Conservation (phyloP, 805 yeast species). For the Brettanomyces nanus region DNA sequence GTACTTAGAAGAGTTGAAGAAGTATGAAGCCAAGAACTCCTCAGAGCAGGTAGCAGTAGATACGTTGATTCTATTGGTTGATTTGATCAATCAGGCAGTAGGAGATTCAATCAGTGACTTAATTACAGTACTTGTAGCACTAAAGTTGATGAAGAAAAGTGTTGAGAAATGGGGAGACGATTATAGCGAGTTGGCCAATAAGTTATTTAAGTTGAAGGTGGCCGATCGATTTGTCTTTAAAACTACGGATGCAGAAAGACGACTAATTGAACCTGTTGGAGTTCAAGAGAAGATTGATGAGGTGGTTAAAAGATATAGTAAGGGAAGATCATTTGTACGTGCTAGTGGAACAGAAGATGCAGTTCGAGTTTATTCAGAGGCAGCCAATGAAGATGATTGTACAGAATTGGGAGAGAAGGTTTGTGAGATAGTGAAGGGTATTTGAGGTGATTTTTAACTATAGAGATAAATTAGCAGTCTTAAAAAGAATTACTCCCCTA, state of each 20-base stretch:
- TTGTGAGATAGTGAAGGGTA: slow-evolving; percentile 26
- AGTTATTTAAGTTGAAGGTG: slow-evolving; percentile 72
- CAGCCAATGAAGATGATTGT: slow-evolving; percentile 43
- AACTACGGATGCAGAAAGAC: slow-evolving; percentile 88
- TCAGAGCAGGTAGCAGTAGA: slow-evolving; percentile 41
- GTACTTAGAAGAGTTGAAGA: slow-evolving; percentile 34
- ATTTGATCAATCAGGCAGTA: slow-evolving; percentile 90
- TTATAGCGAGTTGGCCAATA: slow-evolving; percentile 83
- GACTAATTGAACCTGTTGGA: slow-evolving; percentile 66
- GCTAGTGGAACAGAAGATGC: slow-evolving; percentile 99
- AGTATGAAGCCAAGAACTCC: slow-evolving; percentile 29
- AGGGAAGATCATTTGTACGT: slow-evolving; percentile 86
- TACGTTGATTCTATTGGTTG: slow-evolving; percentile 52
- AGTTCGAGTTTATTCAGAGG: slow-evolving; percentile 92
- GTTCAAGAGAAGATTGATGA: slow-evolving; percentile 67
- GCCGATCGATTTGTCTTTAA: slow-evolving; percentile 70
- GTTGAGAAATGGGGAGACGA: slow-evolving; percentile 69
- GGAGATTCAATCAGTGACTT: slow-evolving; percentile 97
- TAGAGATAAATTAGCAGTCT: neutral
- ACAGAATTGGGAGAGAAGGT: slow-evolving; percentile 36
- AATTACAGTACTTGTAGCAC: slow-evolving; percentile 63
- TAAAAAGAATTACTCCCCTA: no score
- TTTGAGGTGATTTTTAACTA: neutral
- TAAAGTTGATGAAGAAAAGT: slow-evolving; percentile 33
- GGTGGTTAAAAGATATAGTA: slow-evolving; percentile 42